Percentiles rank a stretch among this genome's conserved stretches.
phyloP scores from a whole-genome alignment of 2,329 filamentous ascomycete genomes.

The Fusarium sp. region DNA sequence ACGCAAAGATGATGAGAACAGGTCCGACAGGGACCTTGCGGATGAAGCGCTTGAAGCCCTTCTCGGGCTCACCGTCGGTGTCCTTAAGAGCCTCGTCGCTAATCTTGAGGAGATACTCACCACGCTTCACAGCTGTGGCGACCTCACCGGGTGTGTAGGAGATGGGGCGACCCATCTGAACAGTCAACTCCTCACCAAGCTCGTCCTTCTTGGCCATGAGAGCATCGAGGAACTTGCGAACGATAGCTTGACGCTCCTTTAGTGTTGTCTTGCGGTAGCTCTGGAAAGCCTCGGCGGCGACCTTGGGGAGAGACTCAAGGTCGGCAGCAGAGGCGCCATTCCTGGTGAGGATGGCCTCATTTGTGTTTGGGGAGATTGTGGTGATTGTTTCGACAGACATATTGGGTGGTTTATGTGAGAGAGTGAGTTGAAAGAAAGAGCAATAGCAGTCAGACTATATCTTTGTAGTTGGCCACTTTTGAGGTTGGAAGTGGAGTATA shows the following conservation, averaged over 20 bases:
- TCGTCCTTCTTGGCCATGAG: constrained; percentile 79
- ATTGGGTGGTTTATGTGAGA: constrained; percentile 16
- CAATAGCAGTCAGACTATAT: constrained; percentile 16
- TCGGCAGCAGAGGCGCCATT: constrained; percentile 78
- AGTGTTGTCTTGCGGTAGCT: constrained; percentile 81
- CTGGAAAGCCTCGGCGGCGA: constrained; percentile 79
- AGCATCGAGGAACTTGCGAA: constrained; percentile 80
- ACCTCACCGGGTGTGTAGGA: constrained; percentile 87
- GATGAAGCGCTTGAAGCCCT: constrained; percentile 91
- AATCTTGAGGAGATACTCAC: constrained; percentile 86
- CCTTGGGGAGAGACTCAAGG: constrained; percentile 75
- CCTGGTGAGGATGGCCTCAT: constrained; percentile 83
- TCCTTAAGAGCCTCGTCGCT: constrained; percentile 82
- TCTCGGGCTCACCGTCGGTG: constrained; percentile 83
- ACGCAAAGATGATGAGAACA: constrained; percentile 89
- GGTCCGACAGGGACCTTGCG: constrained; percentile 89
- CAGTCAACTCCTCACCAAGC: constrained; percentile 84
- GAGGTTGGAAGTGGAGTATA: constrained; percentile 39
- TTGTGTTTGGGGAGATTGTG: constrained; percentile 92
- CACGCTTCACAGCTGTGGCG: constrained; percentile 83
- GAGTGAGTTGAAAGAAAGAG: constrained; percentile 4
- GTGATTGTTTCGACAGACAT: constrained; percentile 74
- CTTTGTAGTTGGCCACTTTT: constrained; percentile 32
- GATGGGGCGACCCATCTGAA: constrained; percentile 96
- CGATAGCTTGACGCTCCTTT: constrained; percentile 79